Percentiles rank a stretch among this genome's conserved stretches.
These are phyloP conservation scores for Cardamine chenopodiifolia DNA, from an alignment of 345 rosid species.

Conservation along the genomic window DNA sequence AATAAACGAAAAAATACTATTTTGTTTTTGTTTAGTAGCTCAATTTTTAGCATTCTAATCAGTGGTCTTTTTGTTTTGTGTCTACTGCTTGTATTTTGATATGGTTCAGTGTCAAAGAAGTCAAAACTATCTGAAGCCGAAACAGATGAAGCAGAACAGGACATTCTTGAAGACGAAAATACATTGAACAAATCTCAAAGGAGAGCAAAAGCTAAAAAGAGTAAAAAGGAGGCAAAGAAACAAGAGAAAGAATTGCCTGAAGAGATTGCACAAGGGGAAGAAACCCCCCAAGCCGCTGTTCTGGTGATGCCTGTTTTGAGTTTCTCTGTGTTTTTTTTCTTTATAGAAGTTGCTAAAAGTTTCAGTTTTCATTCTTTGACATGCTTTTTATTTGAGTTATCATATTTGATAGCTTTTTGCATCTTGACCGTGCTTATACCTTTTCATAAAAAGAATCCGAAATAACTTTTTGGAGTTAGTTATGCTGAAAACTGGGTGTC, in stretches of 20 bases:
- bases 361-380: slow-evolving; percentile 13
- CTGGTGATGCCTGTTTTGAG: slow-evolving; percentile 59
- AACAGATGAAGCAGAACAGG: slow-evolving; percentile 41
- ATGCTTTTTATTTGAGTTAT: slow-evolving; percentile 3
- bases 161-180: slow-evolving; percentile 43
- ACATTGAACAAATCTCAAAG: slow-evolving; percentile 69
- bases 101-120: slow-evolving; percentile 47
- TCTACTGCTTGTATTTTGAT: slow-evolving; percentile 21
- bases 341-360: background rate
- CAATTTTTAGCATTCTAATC: background rate
- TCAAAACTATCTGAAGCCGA: slow-evolving; percentile 29
- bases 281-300: slow-evolving; percentile 70
- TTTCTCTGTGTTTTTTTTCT: background rate
- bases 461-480: background rate
- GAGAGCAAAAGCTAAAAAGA: slow-evolving; percentile 79
- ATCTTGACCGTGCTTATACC: slow-evolving; percentile 8
- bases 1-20: background rate
- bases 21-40: background rate
- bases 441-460: background rate
- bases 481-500: background rate
- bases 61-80: background rate
- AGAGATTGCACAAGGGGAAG: slow-evolving; percentile 52
- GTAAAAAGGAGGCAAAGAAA: slow-evolving; percentile 74
- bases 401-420: slow-evolving; percentile 6
- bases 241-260: slow-evolving; percentile 57